phyloP scores from a whole-genome alignment of 2,329 filamentous ascomycete species.

The Leptographium flavum region DNA sequence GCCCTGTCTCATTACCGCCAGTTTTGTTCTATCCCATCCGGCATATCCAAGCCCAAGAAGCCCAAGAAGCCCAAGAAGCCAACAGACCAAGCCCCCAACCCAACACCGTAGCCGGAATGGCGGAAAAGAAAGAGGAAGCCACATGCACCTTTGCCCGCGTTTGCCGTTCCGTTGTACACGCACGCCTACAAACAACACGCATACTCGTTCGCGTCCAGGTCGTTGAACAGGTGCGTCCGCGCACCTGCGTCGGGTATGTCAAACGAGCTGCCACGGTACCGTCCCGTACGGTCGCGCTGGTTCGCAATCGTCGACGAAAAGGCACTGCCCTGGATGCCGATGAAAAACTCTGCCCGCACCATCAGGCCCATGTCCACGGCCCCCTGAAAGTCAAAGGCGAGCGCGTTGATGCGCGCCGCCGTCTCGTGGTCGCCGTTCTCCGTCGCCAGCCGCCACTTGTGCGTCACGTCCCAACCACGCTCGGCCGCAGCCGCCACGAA shows the following conservation, averaged over 20 bases:
- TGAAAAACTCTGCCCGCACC: constrained; percentile 18
- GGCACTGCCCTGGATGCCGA: constrained; percentile 20
- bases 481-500: constrained; percentile 16
- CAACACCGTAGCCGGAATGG: neutral
- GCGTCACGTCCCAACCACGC: constrained; percentile 20
- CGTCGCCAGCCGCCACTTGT: constrained; percentile 18
- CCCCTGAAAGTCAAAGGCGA: constrained; percentile 21
- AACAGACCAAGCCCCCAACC: too few species aligned
- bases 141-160: neutral
- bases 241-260: constrained; percentile 16
- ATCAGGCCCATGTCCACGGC: constrained; percentile 20
- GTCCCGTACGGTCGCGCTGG: constrained; percentile 18
- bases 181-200: constrained; percentile 18
- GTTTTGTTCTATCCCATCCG: neutral
- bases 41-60: neutral
- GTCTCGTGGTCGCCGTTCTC: constrained; percentile 10
- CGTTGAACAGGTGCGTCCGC: constrained; percentile 19
- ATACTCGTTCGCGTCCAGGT: constrained; percentile 17
- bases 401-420: constrained; percentile 12
- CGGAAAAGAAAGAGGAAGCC: neutral
- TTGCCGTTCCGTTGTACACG: too few species aligned
- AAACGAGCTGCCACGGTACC: constrained; percentile 21
- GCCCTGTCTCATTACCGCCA: too few species aligned
- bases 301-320: constrained; percentile 19
- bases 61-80: neutral